phyloP scores from a whole-genome alignment of 352 stramenopile species.

The Phytophthora crassamura region DNA sequence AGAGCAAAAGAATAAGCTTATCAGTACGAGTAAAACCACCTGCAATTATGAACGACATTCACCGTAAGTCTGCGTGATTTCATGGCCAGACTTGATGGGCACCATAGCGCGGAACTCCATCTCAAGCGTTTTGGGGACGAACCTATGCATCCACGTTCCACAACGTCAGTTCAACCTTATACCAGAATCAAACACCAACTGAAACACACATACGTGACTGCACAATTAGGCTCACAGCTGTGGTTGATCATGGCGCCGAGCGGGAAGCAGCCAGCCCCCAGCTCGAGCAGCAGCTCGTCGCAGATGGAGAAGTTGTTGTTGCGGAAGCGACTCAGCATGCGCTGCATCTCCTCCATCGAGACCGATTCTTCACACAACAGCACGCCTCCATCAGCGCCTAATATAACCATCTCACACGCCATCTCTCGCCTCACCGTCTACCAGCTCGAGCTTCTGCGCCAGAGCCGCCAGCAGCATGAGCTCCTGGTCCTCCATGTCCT shows the following conservation, averaged over 20 bases:
- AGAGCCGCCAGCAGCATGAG: slow-evolving; percentile 55
- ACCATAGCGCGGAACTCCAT: slow-evolving; percentile 66
- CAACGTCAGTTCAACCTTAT: not conserved
- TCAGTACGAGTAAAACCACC: slow-evolving; percentile 9
- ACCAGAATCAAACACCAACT: not conserved
- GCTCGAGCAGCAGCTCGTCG: slow-evolving; percentile 61
- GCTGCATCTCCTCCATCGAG: slow-evolving; percentile 50
- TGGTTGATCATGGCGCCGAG: slow-evolving; percentile 83
- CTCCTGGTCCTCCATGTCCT: slow-evolving; percentile 57
- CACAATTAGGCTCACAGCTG: slow-evolving; percentile 74
- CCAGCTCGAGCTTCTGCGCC: slow-evolving; percentile 58
- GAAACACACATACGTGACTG: slow-evolving; percentile 55
- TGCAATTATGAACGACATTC: not conserved
- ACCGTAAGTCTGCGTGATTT: slow-evolving; percentile 79
- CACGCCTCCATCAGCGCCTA: slow-evolving; percentile 2
- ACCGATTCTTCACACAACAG: slow-evolving; percentile 20
- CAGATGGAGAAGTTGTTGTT: slow-evolving; percentile 86
- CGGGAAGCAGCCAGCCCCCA: slow-evolving; percentile 69
- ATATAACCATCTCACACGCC: not conserved
- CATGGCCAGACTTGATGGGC: slow-evolving; percentile 51
- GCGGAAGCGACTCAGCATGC: slow-evolving; percentile 75
- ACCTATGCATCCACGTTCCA: slow-evolving; percentile 24
- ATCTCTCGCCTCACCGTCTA: slow-evolving; percentile 36
- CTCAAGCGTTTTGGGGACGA: slow-evolving; percentile 46
- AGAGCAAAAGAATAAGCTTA: not conserved